These are phyloP conservation scores for Ganoderma resinaceum DNA, from an alignment of 1,284 basidiomycete species.

Conservation along the genomic window DNA sequence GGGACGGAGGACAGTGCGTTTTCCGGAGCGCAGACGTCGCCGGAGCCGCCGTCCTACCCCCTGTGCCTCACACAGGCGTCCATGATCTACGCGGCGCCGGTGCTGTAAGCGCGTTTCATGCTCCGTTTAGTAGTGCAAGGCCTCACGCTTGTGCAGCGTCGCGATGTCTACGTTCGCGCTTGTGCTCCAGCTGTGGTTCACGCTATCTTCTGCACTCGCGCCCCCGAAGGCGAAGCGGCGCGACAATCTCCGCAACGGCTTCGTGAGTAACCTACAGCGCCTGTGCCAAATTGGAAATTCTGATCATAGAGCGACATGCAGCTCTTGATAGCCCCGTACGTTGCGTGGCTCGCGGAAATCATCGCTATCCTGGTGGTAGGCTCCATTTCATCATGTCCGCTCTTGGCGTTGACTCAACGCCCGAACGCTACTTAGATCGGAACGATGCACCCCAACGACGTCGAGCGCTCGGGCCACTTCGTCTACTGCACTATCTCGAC, in stretches of 20 bases:
- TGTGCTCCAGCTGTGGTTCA: conserved; percentile 31
- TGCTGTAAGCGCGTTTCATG: conserved; percentile 35
- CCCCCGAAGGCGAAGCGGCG: conserved; percentile 17
- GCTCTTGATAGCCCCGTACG: not conserved
- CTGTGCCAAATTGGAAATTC: not conserved
- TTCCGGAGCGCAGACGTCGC: conserved; percentile 28
- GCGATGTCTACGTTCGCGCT: conserved; percentile 33
- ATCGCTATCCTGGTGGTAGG: conserved; percentile 30
- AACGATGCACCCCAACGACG: conserved; percentile 17
- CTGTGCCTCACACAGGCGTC: conserved; percentile 42
- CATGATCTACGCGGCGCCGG: conserved; percentile 42
- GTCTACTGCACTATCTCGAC: conserved; percentile 33
- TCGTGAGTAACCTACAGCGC: conserved; percentile 15
- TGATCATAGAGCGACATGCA: not conserved
- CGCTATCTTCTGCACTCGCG: conserved; percentile 22
- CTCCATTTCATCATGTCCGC: not conserved
- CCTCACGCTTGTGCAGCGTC: conserved; percentile 14
- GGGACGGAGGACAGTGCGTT: conserved; percentile 17
- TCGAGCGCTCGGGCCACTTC: conserved; percentile 22
- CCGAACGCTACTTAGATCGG: conserved; percentile 20
- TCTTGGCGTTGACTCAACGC: not conserved
- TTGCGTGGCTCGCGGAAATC: conserved; percentile 30
- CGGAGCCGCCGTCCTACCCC: conserved; percentile 25
- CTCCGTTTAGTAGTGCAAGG: too few species aligned
- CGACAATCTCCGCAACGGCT: conserved; percentile 15